Base-by-base conservation (phyloP, 2,329 filamentous ascomycete genomes). In the Penicillium sp. region DNA sequence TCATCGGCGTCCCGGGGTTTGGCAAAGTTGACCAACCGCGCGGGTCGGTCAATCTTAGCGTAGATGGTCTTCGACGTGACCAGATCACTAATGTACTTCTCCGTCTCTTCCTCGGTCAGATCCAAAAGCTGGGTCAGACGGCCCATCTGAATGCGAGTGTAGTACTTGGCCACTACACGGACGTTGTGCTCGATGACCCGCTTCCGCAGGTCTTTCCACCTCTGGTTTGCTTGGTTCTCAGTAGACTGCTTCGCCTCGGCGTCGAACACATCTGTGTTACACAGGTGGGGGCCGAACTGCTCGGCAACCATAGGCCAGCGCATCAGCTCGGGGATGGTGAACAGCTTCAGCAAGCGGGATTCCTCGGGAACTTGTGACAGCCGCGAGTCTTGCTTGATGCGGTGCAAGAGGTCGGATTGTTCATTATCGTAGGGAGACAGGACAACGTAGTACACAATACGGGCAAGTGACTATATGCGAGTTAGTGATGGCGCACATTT, bases 101-200 rank as follows among this genome's bases (percentile, higher is more conserved):
- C 94, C 10, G 94, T 97, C 82, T 99, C 94, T 59, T 96, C 91
- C 74, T 96, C 92, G 1, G 89, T 89, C 65, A 99, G 82, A 73
- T 99, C 94, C 56, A 99, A 86, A 31, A 99, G 85, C 75, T 94
- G 85, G 8, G 92, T 96, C 61, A 99, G 82, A 35, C 94, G 90
- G 64, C 88, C 86, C 84, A 97, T 94, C 75, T 91, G 89, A 73
- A 99, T 96, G 68, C 94, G 91, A 23, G 94, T 99, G 81, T 99
- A 99, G 83, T 99, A 99, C 78, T 96, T 96, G 68, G 94, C 94
- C 38, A 99, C 86, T 2, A 99, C 94, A 52, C 94, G 91, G 53
- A 99, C 93, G 66, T 99, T 99, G 81, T 99, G 94, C 81, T 99
- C 94, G 69, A 99, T 99, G 61, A 99, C 94, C 53, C 94, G 92